Evolutionary conservation across 2,329 filamentous ascomycete genomes (phyloP).

Genomic region (Pezicula rhizophila): DNA sequence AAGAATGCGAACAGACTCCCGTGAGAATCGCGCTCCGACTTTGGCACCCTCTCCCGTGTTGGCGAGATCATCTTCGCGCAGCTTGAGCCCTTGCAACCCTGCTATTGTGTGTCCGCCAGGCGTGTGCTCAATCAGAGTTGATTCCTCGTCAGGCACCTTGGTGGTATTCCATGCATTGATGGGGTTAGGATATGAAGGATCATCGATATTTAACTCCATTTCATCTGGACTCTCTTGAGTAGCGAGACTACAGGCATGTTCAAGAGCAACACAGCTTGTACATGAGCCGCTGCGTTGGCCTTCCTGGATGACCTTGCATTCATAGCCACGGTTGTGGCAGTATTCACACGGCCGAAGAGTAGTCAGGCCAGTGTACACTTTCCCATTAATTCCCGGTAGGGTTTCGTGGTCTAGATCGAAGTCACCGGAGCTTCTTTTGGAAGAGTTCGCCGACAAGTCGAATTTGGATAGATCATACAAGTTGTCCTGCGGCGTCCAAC

Average conservation of each 20-base stretch:
- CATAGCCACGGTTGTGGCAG: conserved; percentile 12
- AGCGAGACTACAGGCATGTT: conserved; percentile 14
- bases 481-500: neutral
- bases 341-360: conserved; percentile 14
- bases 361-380: neutral
- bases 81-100: conserved; percentile 23
- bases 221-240: neutral
- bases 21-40: conserved; percentile 69
- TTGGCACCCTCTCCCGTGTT: conserved; percentile 40
- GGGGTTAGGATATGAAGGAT: conserved; percentile 4
- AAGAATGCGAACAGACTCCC: conserved; percentile 71
- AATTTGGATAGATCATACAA: neutral
- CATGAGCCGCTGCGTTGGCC: conserved; percentile 11
- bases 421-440: conserved; percentile 1
- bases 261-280: conserved; percentile 14
- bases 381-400: neutral
- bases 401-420: neutral
- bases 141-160: conserved; percentile 2
- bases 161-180: neutral
- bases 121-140: conserved; percentile 4
- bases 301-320: conserved; percentile 15
- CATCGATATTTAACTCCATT: conserved; percentile 10
- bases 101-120: conserved; percentile 12
- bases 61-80: conserved; percentile 56
- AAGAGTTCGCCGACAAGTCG: neutral